phyloP scores from a whole-genome alignment of 164 flowering plant species.

The Vitis rupestris region DNA sequence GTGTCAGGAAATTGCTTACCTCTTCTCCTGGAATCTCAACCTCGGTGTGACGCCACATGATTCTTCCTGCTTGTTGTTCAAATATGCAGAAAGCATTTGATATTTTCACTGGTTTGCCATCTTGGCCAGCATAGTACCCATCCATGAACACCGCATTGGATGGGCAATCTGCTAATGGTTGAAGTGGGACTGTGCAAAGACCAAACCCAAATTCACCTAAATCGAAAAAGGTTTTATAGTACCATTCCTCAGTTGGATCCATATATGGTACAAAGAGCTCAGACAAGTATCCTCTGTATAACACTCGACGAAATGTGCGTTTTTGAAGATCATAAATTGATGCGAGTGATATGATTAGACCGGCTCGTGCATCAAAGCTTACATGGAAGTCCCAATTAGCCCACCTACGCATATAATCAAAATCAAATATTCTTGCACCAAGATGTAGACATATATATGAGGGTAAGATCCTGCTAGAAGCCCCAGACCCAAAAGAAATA shows the following conservation, averaged over 20 bases:
- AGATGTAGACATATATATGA: no score
- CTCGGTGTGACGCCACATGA: conserved; percentile 73
- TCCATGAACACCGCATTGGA: conserved; percentile 50
- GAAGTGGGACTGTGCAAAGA: conserved; percentile 38
- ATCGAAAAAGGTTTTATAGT: conserved; percentile 52
- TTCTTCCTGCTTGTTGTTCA: conserved; percentile 51
- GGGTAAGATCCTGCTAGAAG: no score
- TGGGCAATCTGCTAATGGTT: conserved; percentile 52
- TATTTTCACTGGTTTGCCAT: conserved; percentile 35
- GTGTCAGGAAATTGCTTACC: conserved; percentile 25
- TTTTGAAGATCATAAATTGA: conserved; percentile 46
- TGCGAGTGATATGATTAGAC: conserved; percentile 54
- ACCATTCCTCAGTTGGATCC: conserved; percentile 69
- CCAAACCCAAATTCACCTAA: conserved; percentile 69
- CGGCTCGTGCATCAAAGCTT: conserved; percentile 48
- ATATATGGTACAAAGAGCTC: conserved; percentile 69
- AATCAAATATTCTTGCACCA: background rate
- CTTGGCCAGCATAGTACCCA: conserved; percentile 31
- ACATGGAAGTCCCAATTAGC: conserved; percentile 65
- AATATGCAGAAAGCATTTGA: conserved; percentile 54
- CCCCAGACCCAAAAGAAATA: no score
- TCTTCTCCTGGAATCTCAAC: conserved; percentile 31
- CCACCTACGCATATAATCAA: conserved; percentile 35
- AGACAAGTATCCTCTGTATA: conserved; percentile 56
- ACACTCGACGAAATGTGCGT: conserved; percentile 28